phyloP scores from a whole-genome alignment of 2,329 filamentous ascomycete species.

The Pseudocercospora vitis region DNA sequence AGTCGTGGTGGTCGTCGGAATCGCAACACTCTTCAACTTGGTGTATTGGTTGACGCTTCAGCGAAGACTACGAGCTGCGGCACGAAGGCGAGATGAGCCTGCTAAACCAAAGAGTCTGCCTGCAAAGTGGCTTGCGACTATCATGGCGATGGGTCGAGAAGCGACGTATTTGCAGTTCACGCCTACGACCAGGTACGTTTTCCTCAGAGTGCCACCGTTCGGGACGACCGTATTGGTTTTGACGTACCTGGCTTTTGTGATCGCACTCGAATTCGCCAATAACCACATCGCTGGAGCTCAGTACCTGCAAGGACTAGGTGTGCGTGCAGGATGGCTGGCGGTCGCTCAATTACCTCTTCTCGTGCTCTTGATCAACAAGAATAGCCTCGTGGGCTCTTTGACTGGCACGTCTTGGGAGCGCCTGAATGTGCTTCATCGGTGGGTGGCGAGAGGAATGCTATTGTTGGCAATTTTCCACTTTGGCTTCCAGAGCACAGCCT shows the following conservation, averaged over 20 bases:
- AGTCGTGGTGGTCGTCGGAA: constrained; percentile 38
- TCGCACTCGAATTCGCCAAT: constrained; percentile 33
- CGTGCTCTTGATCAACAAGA: constrained; percentile 43
- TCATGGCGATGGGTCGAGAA: constrained; percentile 40
- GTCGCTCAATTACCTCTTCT: constrained; percentile 42
- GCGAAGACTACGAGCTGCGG: constrained; percentile 39
- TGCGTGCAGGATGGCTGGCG: constrained; percentile 41
- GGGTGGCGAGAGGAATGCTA: constrained; percentile 38
- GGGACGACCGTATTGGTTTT: constrained; percentile 30
- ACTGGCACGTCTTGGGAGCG: constrained; percentile 39
- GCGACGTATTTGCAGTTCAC: constrained; percentile 39
- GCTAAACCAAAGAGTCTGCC: constrained; percentile 36
- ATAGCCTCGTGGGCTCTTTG: constrained; percentile 38
- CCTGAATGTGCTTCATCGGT: constrained; percentile 40
- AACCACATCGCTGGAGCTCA: constrained; percentile 29
- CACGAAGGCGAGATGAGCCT: constrained; percentile 34
- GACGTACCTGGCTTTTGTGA: constrained; percentile 30
- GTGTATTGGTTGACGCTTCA: constrained; percentile 32
- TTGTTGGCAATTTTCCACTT: constrained; percentile 36
- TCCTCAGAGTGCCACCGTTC: constrained; percentile 30
- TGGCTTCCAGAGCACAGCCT: constrained; percentile 30
- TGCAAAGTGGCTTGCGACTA: constrained; percentile 31
- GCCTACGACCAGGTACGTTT: constrained; percentile 20
- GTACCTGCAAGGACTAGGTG: constrained; percentile 32
- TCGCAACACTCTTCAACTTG: constrained; percentile 37